These are phyloP conservation scores for Exophiala phaeomuriformis DNA, from an alignment of 2,329 filamentous ascomycete species.

Conservation along the genomic window DNA sequence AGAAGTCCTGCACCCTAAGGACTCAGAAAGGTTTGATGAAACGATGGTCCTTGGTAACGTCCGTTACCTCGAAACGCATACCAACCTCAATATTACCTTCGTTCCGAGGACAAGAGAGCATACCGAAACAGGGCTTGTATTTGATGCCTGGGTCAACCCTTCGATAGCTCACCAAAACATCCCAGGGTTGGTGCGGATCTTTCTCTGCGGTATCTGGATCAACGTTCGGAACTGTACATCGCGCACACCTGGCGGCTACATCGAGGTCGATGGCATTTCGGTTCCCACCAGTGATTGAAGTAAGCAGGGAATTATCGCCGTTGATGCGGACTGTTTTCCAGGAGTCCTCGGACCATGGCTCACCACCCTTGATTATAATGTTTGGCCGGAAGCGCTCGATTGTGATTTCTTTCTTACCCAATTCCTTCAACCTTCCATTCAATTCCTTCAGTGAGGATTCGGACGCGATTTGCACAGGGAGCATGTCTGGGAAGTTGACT, in stretches of 20 bases:
- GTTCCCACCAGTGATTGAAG: slow-evolving; percentile 9
- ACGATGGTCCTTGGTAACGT: slow-evolving; percentile 49
- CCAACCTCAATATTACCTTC: slow-evolving; percentile 52
- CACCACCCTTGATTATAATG: slow-evolving; percentile 50
- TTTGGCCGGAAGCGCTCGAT: slow-evolving; percentile 60
- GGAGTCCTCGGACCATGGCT: slow-evolving; percentile 55
- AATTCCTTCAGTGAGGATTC: slow-evolving; percentile 52
- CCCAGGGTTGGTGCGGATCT: slow-evolving; percentile 54
- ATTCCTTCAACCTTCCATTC: slow-evolving; percentile 44
- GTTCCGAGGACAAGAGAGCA: slow-evolving; percentile 54
- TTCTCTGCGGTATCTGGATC: slow-evolving; percentile 55
- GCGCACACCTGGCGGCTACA: slow-evolving; percentile 52
- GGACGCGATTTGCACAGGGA: slow-evolving; percentile 50
- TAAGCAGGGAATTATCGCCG: slow-evolving; percentile 23
- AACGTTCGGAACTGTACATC: slow-evolving; percentile 60
- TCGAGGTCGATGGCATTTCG: slow-evolving; percentile 42
- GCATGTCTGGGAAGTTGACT: slow-evolving; percentile 55
- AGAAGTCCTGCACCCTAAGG: slow-evolving; percentile 22
- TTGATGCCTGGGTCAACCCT: slow-evolving; percentile 54
- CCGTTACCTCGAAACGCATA: slow-evolving; percentile 51
- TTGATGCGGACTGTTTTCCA: slow-evolving; percentile 54
- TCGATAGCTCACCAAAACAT: slow-evolving; percentile 54
- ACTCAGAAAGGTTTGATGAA: slow-evolving; percentile 40
- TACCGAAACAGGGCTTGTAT: slow-evolving; percentile 61
- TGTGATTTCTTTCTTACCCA: slow-evolving; percentile 43